phyloP scores from a whole-genome alignment of 2,329 filamentous ascomycete species.

The Penicillium sp. region DNA sequence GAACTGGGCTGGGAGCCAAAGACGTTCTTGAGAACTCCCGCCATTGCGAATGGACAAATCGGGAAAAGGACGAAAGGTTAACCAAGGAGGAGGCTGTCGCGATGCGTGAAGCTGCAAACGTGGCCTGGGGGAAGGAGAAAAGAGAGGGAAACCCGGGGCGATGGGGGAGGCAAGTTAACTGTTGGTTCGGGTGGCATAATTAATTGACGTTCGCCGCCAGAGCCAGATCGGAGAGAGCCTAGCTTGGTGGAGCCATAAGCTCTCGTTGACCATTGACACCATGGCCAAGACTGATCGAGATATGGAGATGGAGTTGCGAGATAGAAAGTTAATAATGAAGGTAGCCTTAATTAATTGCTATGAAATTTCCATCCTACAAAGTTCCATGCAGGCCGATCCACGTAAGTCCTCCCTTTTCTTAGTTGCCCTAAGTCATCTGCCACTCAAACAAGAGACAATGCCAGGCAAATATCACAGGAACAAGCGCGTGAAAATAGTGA shows the following conservation, averaged over 20 bases:
- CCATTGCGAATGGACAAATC: conserved; percentile 37
- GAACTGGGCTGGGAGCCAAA: conserved; percentile 40
- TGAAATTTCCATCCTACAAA: background rate
- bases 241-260: conserved; percentile 25
- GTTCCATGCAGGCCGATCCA: conserved; percentile 5
- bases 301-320: conserved; percentile 9
- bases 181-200: conserved; percentile 19
- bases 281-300: conserved; percentile 17
- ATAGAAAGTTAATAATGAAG: background rate
- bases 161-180: conserved; percentile 15
- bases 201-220: conserved; percentile 33
- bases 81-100: conserved; percentile 3
- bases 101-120: conserved; percentile 22
- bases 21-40: conserved; percentile 46
- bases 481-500: conserved; percentile 22
- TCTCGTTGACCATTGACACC: conserved; percentile 13
- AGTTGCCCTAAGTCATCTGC: conserved; percentile 2
- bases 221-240: conserved; percentile 24
- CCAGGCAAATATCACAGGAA: conserved; percentile 21
- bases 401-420: background rate
- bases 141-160: conserved; percentile 21
- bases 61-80: conserved; percentile 26
- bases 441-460: conserved; percentile 15
- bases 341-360: background rate
- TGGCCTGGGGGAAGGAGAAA: conserved; percentile 25